Conservation (phyloP, 2,329 filamentous ascomycete genomes). For the Arachnopeziza araneosa region DNA sequence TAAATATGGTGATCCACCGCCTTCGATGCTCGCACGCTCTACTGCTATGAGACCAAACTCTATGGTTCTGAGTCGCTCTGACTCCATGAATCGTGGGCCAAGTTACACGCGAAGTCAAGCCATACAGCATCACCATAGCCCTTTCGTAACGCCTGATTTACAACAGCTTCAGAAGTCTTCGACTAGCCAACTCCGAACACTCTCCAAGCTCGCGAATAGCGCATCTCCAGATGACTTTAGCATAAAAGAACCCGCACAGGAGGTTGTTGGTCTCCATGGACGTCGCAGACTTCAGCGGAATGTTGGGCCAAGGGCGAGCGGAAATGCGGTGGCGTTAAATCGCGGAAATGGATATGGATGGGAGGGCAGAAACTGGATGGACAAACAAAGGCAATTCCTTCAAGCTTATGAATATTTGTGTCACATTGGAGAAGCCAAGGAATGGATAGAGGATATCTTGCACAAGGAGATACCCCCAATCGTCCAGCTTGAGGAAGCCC, state of each 20-base stretch:
- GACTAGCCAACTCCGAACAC: conserved; percentile 79
- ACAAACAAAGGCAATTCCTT: conserved; percentile 92
- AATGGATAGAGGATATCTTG: conserved; percentile 95
- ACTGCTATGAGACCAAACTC: conserved; percentile 46
- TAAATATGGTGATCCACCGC: conserved; percentile 35
- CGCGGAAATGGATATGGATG: conserved; percentile 57
- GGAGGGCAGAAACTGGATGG: conserved; percentile 94
- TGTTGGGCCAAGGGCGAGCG: conserved; percentile 40
- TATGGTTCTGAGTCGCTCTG: conserved; percentile 54
- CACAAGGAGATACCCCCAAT: conserved; percentile 83
- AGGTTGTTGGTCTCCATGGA: conserved; percentile 83
- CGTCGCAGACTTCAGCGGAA: conserved; percentile 75
- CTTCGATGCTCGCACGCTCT: conserved; percentile 9
- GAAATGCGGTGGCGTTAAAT: conserved; percentile 40
- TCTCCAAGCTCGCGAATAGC: conserved; percentile 76
- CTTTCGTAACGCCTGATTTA: conserved; percentile 65
- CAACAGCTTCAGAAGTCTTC: conserved; percentile 81
- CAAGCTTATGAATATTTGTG: conserved; percentile 98
- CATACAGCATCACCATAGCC: conserved; percentile 33
- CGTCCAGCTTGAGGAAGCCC: conserved; percentile 85
- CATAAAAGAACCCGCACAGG: conserved; percentile 70
- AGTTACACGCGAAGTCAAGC: conserved; percentile 21
- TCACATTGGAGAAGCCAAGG: conserved; percentile 97
- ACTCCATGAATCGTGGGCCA: conserved; percentile 37
- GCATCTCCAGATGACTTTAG: conserved; percentile 74